A percentile compares a stretch with the other conserved stretches of the same genome.
phyloP scores from a whole-genome alignment of 2,329 filamentous ascomycete species.

The Grosmannia clavigera region DNA sequence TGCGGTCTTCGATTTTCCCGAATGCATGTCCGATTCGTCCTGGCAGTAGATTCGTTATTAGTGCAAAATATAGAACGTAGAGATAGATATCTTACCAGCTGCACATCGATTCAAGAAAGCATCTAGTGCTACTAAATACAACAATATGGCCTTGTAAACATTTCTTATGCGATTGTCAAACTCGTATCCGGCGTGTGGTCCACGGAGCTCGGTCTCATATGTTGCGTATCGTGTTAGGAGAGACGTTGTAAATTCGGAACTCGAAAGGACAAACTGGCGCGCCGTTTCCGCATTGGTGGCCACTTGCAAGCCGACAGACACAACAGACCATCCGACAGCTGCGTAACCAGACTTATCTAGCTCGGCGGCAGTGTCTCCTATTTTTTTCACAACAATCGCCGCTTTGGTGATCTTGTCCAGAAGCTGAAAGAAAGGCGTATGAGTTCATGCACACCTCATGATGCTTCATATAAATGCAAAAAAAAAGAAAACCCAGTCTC shows the following conservation, averaged over 20 bases:
- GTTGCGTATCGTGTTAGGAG: neutral
- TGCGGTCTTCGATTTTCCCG: neutral
- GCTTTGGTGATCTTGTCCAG: neutral
- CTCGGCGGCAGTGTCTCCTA: neutral
- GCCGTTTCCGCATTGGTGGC: neutral
- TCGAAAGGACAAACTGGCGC: neutral
- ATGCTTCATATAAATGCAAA: neutral
- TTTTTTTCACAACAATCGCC: neutral
- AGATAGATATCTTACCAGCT: neutral
- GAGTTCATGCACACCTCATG: neutral
- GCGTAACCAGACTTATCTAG: conserved; percentile 1
- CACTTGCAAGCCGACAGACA: neutral
- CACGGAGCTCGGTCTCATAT: neutral
- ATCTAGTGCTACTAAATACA: neutral
- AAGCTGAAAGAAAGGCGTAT: neutral
- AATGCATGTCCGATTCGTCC: neutral
- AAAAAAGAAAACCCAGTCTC: neutral
- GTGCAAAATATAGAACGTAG: too few relatives aligned
- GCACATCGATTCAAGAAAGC: neutral
- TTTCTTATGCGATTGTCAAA: neutral
- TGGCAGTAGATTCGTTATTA: neutral
- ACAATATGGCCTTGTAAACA: neutral
- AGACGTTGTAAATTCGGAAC: neutral
- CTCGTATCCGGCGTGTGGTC: neutral
- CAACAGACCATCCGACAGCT: neutral